These are phyloP conservation scores for Trichoderma sp. DNA, from an alignment of 2,329 filamentous ascomycete species.

Conservation along the genomic window DNA sequence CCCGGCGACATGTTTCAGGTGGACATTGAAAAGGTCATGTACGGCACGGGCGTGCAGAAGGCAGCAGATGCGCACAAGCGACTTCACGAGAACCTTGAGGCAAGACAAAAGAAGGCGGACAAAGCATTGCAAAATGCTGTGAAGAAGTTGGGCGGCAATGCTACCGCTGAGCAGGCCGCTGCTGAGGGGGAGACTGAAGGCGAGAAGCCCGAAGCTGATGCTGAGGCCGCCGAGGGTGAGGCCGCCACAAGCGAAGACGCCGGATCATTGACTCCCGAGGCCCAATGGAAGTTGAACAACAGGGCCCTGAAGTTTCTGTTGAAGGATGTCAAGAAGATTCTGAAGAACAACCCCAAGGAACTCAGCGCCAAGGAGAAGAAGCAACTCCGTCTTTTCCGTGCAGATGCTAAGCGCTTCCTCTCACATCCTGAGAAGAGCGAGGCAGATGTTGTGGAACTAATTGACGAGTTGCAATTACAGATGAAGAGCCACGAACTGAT, in stretches of 20 bases:
- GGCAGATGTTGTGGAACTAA: conserved; percentile 30
- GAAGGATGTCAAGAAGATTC: conserved; percentile 33
- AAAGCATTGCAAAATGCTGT: conserved; percentile 24
- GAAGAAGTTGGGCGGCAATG: conserved; percentile 19
- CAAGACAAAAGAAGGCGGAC: conserved; percentile 29
- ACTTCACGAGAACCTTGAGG: conserved; percentile 29
- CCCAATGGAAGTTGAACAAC: conserved; percentile 28
- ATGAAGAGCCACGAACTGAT: conserved; percentile 35
- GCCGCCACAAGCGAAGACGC: conserved; percentile 22
- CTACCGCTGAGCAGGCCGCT: conserved; percentile 20
- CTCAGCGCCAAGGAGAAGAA: conserved; percentile 72
- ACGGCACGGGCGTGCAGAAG: conserved; percentile 77
- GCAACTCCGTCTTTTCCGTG: conserved; percentile 69
- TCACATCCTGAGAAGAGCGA: conserved; percentile 33
- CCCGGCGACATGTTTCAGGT: conserved; percentile 99
- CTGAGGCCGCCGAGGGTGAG: conserved; percentile 24
- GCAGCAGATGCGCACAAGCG: conserved; percentile 31
- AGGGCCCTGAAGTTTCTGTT: conserved; percentile 30
- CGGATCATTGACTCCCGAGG: conserved; percentile 26
- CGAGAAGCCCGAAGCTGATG: conserved; percentile 20
- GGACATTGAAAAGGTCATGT: conserved; percentile 82
- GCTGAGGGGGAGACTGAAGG: conserved; percentile 18
- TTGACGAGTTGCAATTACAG: conserved; percentile 33
- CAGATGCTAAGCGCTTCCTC: conserved; percentile 61
- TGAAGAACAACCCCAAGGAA: conserved; percentile 44